A percentile compares a stretch with the other conserved stretches of the same genome.
phyloP scores from a whole-genome alignment of 768 basidiomycete species.

The Lyophyllum shimeji region DNA sequence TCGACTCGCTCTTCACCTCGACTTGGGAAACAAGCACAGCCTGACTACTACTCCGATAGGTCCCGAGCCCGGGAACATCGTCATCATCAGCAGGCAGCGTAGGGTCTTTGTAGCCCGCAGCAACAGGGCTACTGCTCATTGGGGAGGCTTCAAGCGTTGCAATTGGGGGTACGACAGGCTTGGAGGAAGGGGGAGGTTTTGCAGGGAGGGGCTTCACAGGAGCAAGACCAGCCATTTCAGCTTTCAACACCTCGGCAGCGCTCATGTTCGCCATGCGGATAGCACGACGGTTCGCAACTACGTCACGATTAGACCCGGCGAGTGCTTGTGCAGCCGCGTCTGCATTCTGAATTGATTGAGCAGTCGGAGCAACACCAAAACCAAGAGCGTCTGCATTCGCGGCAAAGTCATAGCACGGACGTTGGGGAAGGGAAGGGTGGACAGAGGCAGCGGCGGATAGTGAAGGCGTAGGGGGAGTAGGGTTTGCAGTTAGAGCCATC shows the following conservation, averaged over 20 bases:
- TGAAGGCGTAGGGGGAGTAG: slow-evolving; percentile 37
- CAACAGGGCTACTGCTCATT: slow-evolving; percentile 23
- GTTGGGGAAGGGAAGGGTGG: slow-evolving; percentile 64
- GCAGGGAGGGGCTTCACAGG: slow-evolving; percentile 45
- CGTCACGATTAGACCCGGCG: slow-evolving; percentile 84
- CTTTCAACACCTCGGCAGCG: slow-evolving; percentile 92
- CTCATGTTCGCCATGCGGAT: slow-evolving; percentile 96
- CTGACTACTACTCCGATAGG: slow-evolving; percentile 14
- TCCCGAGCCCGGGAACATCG: slow-evolving; percentile 40
- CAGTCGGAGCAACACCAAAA: slow-evolving; percentile 61
- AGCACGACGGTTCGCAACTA: slow-evolving; percentile 86
- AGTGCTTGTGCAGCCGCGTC: slow-evolving; percentile 71
- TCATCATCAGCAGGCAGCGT: slow-evolving; percentile 20
- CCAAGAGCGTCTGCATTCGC: slow-evolving; percentile 78
- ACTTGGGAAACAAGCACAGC: slow-evolving; percentile 5
- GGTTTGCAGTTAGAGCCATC: slow-evolving; percentile 46
- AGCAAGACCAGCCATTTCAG: slow-evolving; percentile 69
- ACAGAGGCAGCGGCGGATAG: slow-evolving; percentile 30
- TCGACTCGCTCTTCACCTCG: slow-evolving; percentile 17
- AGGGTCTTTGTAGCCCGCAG: slow-evolving; percentile 1
- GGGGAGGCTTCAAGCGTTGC: slow-evolving; percentile 30
- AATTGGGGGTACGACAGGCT: slow-evolving; percentile 21
- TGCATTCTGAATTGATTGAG: slow-evolving; percentile 55
- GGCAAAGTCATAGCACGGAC: slow-evolving; percentile 68
- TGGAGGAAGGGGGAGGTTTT: slow-evolving; percentile 31